These are phyloP conservation scores for Penicillium chermesinum DNA, from an alignment of 495 filamentous ascomycete species.

Conservation along the genomic window DNA sequence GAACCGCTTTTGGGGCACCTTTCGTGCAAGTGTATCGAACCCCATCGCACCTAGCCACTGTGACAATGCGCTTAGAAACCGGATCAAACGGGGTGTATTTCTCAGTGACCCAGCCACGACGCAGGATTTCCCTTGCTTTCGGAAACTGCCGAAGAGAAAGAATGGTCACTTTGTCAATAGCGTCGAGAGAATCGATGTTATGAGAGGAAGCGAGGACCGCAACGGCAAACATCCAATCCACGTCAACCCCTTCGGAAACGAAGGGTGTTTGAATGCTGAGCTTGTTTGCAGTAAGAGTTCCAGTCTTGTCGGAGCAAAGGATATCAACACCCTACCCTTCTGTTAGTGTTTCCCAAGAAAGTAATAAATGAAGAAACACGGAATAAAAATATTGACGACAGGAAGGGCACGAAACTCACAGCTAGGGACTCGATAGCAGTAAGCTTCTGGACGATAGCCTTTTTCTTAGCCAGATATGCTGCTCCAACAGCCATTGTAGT, in stretches of 20 bases:
- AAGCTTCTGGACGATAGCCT: slow-evolving; percentile 94
- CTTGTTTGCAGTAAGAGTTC: slow-evolving; percentile 65
- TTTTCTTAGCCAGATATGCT: slow-evolving; percentile 88
- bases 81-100: slow-evolving; percentile 71
- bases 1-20: slow-evolving; percentile 66
- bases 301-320: slow-evolving; percentile 94
- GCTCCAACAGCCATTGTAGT: slow-evolving; percentile 97
- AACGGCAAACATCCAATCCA: slow-evolving; percentile 73
- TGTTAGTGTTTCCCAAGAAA: slow-evolving; percentile 4
- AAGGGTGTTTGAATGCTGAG: slow-evolving; percentile 66
- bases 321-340: slow-evolving; percentile 73
- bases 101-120: slow-evolving; percentile 61
- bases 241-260: slow-evolving; percentile 64
- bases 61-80: slow-evolving; percentile 69
- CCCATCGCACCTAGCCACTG: slow-evolving; percentile 55
- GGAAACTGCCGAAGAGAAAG: slow-evolving; percentile 63
- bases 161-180: slow-evolving; percentile 70
- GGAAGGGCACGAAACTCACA: too few relatives aligned
- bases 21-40: slow-evolving; percentile 63
- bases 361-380: too few relatives aligned
- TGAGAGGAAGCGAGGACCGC: slow-evolving; percentile 68
- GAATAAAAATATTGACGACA: too few relatives aligned
- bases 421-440: slow-evolving; percentile 92
- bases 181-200: slow-evolving; percentile 66
- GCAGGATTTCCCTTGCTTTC: slow-evolving; percentile 58